A percentile compares a stretch with the other conserved stretches of the same genome.
phyloP scores from a whole-genome alignment of 2,329 filamentous ascomycete species.

The Paecilomyces dactylethromorphus region DNA sequence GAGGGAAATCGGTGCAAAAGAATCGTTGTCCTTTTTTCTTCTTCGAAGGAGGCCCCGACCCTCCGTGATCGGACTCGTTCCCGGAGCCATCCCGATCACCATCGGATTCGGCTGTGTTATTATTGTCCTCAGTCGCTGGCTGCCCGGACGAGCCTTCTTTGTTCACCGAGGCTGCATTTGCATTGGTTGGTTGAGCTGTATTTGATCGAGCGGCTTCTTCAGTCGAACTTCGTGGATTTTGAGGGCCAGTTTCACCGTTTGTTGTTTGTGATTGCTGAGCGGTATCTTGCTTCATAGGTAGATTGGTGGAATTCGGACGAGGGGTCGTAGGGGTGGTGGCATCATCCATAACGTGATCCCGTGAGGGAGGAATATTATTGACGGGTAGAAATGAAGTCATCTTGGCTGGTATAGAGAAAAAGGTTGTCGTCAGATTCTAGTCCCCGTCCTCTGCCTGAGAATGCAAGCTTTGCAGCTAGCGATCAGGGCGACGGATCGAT shows the following conservation, averaged over 20 bases:
- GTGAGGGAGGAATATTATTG: conserved; percentile 48
- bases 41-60: conserved; percentile 64
- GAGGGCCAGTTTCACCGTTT: conserved; percentile 40
- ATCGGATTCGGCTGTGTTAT: conserved; percentile 69
- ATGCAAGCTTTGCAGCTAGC: no score
- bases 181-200: conserved; percentile 33
- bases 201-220: conserved; percentile 42
- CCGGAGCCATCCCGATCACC: conserved; percentile 61
- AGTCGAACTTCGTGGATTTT: conserved; percentile 28
- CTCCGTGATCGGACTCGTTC: conserved; percentile 56
- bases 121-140: conserved; percentile 41
- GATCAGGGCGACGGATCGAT: no score
- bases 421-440: not conserved
- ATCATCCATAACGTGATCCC: conserved; percentile 41
- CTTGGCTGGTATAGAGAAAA: conserved; percentile 24
- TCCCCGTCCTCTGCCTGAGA: no score
- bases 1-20: conserved; percentile 91
- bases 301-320: conserved; percentile 37
- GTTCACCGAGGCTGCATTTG: conserved; percentile 37
- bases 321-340: conserved; percentile 53
- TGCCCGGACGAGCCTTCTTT: conserved; percentile 56
- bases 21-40: conserved; percentile 97
- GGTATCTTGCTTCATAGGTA: conserved; percentile 27
- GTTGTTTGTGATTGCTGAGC: not conserved
- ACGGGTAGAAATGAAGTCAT: conserved; percentile 58